Evolutionary conservation across 305 asterid genomes (phyloP), one percentile per base, ranked within the genome.

Genomic region (Plantago coronopus): DNA sequence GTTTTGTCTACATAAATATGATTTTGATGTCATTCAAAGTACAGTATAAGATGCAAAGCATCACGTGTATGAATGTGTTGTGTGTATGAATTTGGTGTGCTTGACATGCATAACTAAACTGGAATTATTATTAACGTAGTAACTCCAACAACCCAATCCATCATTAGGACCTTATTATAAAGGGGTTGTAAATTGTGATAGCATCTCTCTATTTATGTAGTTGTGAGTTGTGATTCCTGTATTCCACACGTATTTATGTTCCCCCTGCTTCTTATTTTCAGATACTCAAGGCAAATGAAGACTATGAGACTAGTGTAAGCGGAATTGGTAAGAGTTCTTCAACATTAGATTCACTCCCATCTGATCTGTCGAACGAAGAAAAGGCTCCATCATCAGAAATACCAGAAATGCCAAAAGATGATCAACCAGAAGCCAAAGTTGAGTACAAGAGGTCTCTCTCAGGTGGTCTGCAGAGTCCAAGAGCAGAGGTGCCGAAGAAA

Each of bases 401-500:
- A 73, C 37, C 58, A 1, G 55, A 50, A 61, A 42, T 66, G 3
- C 34, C 34, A 27, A 5, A 25, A 25, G 31, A 2, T 25, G 48
- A 74, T 43, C 53, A 37, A 40, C 47, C 69, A 22, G 68, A 60
- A 62, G 17, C 62, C 20, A 71, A 6, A 22, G 21, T 15, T 14
- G 57, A 50, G 44, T 77, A 76, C 71, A 76, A 69, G 50, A 74
- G 83, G 65, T 77, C 73, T 0, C 79, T 85, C 40, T 85, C 89
- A 0, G 81, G 89, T 6, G 79, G 87, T 48, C 79, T 85, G 46
- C 82, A 70, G 61, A 76, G 81, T 68, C 85, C 85, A 42, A 74
- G 58, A 68, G 53, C 84, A 17, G 78, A 85, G 4, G 77, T 85
- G 54, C 80, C 86, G 19, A 66, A 70, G 76, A 72, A 48, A 6